These are phyloP conservation scores for Flueggea neowawraea DNA, from an alignment of 441 rosid genomes.

Conservation along the genomic window DNA sequence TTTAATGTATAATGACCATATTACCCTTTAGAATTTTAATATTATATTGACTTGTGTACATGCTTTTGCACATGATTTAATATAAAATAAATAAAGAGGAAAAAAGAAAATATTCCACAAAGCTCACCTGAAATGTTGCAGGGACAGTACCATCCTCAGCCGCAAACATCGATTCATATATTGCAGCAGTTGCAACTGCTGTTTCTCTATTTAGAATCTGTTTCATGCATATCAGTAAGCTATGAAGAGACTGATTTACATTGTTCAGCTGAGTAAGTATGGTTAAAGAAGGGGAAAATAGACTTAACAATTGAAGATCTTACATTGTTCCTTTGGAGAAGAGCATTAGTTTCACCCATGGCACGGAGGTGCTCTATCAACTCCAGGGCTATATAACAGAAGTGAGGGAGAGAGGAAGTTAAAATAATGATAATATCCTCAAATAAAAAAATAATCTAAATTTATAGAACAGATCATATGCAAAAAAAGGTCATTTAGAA, in stretches of 20 bases:
- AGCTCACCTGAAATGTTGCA: constrained; percentile 87
- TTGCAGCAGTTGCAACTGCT: constrained; percentile 90
- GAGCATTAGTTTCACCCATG: constrained; percentile 99
- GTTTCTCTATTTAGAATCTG: constrained; percentile 87
- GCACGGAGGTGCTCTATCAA: constrained; percentile 93
- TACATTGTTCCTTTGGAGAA: constrained; percentile 76
- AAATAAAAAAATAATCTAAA: not conserved
- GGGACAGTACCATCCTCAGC: constrained; percentile 91
- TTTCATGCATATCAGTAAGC: constrained; percentile 5
- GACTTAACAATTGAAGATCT: constrained; percentile 7
- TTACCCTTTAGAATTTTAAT: too few species aligned
- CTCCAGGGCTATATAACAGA: constrained; percentile 62
- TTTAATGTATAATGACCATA: too few species aligned
- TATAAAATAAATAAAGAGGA: too few species aligned
- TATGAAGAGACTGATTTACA: not conserved
- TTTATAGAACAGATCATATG: constrained; percentile 1
- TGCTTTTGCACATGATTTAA: too few species aligned
- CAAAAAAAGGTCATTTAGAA: not conserved
- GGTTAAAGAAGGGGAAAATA: not conserved
- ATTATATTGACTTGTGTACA: too few species aligned
- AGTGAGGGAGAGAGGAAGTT: not conserved
- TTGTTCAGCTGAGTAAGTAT: not conserved
- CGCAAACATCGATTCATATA: constrained; percentile 90
- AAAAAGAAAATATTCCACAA: not conserved
- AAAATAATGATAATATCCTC: not conserved